Percentiles rank a stretch among this genome's conserved stretches.
phyloP scores from a whole-genome alignment of 306 rosid genomes.

The Begonia peltatifolia region DNA sequence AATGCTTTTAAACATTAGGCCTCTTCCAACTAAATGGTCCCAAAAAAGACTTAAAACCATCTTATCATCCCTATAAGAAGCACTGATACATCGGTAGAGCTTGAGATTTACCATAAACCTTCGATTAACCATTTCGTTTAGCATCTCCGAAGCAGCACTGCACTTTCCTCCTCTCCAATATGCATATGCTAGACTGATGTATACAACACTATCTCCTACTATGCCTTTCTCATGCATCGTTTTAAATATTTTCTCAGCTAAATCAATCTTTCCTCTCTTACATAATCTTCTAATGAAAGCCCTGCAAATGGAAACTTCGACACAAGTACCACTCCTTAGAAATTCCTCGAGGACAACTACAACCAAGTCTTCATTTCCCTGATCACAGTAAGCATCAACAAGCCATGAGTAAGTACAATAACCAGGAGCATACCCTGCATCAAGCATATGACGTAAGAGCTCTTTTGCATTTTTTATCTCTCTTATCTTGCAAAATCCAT shows the following conservation, averaged over 20 bases:
- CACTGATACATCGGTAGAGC: slow-evolving; percentile 43
- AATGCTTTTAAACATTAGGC: slow-evolving; percentile 54
- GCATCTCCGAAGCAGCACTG: slow-evolving; percentile 25
- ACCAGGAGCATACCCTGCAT: slow-evolving; percentile 51
- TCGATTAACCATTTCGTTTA: slow-evolving; percentile 53
- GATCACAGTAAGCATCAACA: slow-evolving; percentile 51
- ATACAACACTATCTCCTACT: slow-evolving; percentile 51
- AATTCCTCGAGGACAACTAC: slow-evolving; percentile 47
- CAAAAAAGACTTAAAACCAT: slow-evolving; percentile 40
- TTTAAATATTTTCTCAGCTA: slow-evolving; percentile 42
- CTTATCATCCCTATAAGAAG: slow-evolving; percentile 26
- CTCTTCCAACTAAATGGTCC: slow-evolving; percentile 50
- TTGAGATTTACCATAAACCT: slow-evolving; percentile 54
- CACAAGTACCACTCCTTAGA: slow-evolving; percentile 34
- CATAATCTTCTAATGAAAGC: slow-evolving; percentile 72
- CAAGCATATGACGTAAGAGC: slow-evolving; percentile 48
- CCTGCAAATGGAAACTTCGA: slow-evolving; percentile 60
- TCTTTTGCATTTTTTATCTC: slow-evolving; percentile 54
- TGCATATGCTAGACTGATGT: slow-evolving; percentile 56
- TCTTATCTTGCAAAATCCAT: slow-evolving; percentile 53
- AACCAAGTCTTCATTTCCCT: slow-evolving; percentile 39
- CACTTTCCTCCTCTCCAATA: slow-evolving; percentile 55
- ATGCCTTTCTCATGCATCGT: slow-evolving; percentile 44
- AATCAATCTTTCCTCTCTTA: slow-evolving; percentile 37
- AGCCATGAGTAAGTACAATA: slow-evolving; percentile 67